Percentiles rank a stretch among this genome's conserved stretches.
Evolutionary conservation across 306 rosid species (phyloP).

Genomic region (Sicyos baderoa): DNA sequence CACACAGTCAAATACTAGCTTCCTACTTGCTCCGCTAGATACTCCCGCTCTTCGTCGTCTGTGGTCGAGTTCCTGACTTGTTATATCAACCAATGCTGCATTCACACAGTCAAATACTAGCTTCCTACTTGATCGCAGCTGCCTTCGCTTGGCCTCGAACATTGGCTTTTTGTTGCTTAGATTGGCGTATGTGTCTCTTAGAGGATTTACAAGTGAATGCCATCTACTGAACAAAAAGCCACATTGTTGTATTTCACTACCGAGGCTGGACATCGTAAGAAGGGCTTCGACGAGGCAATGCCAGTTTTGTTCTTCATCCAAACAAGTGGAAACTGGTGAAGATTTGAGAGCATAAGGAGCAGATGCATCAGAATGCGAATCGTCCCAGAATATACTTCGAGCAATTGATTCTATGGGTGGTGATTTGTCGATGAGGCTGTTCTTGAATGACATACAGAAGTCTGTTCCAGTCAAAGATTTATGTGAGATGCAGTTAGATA

Average conservation of each 20-base stretch:
- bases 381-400: conserved; percentile 71
- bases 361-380: conserved; percentile 43
- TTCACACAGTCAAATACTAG: conserved; percentile 79
- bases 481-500: neutral
- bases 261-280: conserved; percentile 54
- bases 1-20: conserved; percentile 76
- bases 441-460: conserved; percentile 31
- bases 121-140: conserved; percentile 56
- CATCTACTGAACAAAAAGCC: conserved; percentile 37
- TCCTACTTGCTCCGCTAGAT: no score
- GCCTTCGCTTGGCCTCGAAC: conserved; percentile 68
- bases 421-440: conserved; percentile 89
- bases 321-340: conserved; percentile 33
- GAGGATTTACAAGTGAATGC: conserved; percentile 63
- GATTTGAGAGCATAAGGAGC: conserved; percentile 37
- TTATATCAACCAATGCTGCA: conserved; percentile 48
- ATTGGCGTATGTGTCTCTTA: conserved; percentile 62
- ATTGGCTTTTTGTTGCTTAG: conserved; percentile 40
- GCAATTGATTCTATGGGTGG: conserved; percentile 92
- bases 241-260: conserved; percentile 31
- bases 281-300: conserved; percentile 51
- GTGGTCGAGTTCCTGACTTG: conserved; percentile 33
- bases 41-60: no score
- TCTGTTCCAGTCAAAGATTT: conserved; percentile 31
- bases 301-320: conserved; percentile 66